These are phyloP conservation scores for Fusarium phyllophilum DNA, from an alignment of 2,329 filamentous ascomycete species.

Conservation along the genomic window DNA sequence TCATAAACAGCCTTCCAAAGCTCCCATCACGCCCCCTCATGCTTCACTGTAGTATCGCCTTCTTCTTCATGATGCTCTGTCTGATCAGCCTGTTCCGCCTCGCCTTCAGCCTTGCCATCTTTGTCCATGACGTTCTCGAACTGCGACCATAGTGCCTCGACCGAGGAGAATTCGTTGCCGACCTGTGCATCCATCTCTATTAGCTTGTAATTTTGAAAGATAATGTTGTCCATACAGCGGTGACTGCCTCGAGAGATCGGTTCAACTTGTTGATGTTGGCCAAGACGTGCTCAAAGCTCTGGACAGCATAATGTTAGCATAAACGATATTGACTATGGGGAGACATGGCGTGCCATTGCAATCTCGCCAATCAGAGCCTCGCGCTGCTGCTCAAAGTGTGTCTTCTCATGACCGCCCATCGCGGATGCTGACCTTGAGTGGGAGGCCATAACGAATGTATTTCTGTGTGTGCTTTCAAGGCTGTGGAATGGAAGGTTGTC, in stretches of 20 bases:
- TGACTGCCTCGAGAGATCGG: slow-evolving; percentile 88
- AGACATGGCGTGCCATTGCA: slow-evolving; percentile 65
- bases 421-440: slow-evolving; percentile 44
- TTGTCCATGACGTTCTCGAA: slow-evolving; percentile 97
- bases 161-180: slow-evolving; percentile 96
- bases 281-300: slow-evolving; percentile 88
- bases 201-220: background rate
- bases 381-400: slow-evolving; percentile 81
- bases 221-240: slow-evolving; percentile 69
- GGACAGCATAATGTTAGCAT: background rate
- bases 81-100: slow-evolving; percentile 36
- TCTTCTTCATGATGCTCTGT: slow-evolving; percentile 21
- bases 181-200: slow-evolving; percentile 63
- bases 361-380: slow-evolving; percentile 78
- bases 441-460: slow-evolving; percentile 45
- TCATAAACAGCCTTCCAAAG: slow-evolving; percentile 16
- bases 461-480: background rate
- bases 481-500: background rate
- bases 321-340: background rate
- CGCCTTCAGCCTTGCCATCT: slow-evolving; percentile 52
- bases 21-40: slow-evolving; percentile 23
- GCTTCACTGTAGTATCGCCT: slow-evolving; percentile 20
- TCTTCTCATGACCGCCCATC: slow-evolving; percentile 55
- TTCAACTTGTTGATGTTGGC: slow-evolving; percentile 97
- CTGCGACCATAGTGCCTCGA: slow-evolving; percentile 96